These are phyloP conservation scores for Citrus maxima DNA, from an alignment of 345 rosid genomes.

Conservation along the genomic window DNA sequence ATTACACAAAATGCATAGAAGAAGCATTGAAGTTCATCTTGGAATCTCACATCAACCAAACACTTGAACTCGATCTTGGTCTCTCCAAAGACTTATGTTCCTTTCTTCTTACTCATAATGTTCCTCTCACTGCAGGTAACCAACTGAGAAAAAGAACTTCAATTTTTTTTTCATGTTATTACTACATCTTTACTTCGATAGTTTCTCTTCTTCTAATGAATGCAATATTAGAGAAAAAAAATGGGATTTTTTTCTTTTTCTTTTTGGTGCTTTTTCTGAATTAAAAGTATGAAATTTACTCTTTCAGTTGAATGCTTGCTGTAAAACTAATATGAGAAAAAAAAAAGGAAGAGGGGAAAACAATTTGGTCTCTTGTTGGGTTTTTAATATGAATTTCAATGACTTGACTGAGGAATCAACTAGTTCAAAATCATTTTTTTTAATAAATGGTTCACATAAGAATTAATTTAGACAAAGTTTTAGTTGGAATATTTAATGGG, in stretches of 20 bases:
- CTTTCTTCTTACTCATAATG: slow-evolving; percentile 17
- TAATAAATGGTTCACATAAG: neutral
- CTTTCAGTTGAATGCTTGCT: neutral
- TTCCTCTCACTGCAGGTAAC: slow-evolving; percentile 12
- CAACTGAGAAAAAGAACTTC: neutral
- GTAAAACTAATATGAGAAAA: too few species aligned
- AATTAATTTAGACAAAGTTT: neutral
- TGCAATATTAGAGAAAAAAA: neutral
- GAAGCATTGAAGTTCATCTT: slow-evolving; percentile 47
- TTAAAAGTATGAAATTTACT: neutral
- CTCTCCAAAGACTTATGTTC: slow-evolving; percentile 48
- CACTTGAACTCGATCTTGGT: slow-evolving; percentile 28
- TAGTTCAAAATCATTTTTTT: neutral
- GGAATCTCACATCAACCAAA: slow-evolving; percentile 26
- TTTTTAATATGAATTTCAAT: neutral
- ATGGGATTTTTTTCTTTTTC: neutral
- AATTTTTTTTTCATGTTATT: neutral
- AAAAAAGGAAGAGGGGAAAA: too few species aligned
- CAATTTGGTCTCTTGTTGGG: neutral
- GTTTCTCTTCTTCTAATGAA: neutral
- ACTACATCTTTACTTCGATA: neutral
- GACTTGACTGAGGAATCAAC: neutral
- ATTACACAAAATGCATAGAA: slow-evolving; percentile 32
- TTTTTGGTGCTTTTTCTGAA: neutral
- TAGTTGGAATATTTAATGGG: neutral